These are phyloP conservation scores for Liquidambar formosana DNA, from an alignment of 164 flowering plant genomes.

Conservation along the genomic window DNA sequence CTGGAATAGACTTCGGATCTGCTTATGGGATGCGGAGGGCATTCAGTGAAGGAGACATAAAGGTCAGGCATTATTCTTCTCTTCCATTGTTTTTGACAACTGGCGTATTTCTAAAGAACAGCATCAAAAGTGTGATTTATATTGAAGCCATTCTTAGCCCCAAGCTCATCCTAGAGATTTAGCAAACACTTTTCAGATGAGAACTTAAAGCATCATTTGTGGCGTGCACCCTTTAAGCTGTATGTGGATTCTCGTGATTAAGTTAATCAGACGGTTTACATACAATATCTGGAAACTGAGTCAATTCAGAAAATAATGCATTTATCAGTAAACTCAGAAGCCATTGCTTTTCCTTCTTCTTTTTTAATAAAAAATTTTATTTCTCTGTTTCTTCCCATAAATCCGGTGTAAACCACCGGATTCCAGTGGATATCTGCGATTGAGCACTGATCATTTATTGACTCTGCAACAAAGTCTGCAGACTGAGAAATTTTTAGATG, in stretches of 20 bases:
- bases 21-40: slow-evolving; percentile 92
- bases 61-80: slow-evolving; percentile 46
- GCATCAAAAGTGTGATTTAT: too few species aligned
- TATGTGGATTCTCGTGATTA: neutral
- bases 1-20: slow-evolving; percentile 56
- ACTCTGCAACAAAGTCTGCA: slow-evolving; percentile 23
- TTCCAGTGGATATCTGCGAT: slow-evolving; percentile 2
- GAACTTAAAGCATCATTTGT: neutral
- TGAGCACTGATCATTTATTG: slow-evolving; percentile 21
- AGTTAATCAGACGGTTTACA: neutral
- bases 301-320: too few species aligned
- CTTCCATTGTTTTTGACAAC: neutral
- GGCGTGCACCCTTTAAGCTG: too few species aligned
- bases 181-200: neutral
- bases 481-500: slow-evolving; percentile 52
- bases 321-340: too few species aligned
- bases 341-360: too few species aligned
- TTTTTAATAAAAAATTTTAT: too few species aligned
- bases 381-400: neutral
- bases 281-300: neutral
- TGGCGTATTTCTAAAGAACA: too few species aligned
- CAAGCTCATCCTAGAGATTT: too few species aligned
- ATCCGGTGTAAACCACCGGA: slow-evolving; percentile 7
- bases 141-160: too few species aligned
- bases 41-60: slow-evolving; percentile 95